Conservation (phyloP, 116 monocot species). For the Zostera marina region DNA sequence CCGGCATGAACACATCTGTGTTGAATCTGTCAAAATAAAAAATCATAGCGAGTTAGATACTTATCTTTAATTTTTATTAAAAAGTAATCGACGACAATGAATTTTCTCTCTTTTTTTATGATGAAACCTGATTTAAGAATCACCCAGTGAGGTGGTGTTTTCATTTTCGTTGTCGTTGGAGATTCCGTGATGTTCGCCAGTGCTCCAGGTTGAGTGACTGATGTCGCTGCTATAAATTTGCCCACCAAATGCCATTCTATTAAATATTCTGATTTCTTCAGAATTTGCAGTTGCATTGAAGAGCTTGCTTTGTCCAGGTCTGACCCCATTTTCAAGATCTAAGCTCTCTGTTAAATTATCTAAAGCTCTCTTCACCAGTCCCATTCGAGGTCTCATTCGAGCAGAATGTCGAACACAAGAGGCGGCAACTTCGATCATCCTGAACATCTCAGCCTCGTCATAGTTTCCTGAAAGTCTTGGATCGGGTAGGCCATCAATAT, state of each 20-base stretch:
- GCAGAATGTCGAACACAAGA: slow-evolving; percentile 42
- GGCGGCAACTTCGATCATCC: slow-evolving; percentile 40
- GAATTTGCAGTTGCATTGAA: slow-evolving; percentile 30
- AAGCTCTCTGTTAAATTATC: slow-evolving; percentile 23
- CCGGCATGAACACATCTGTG: too few species aligned
- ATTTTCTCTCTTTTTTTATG: too few species aligned
- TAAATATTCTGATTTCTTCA: slow-evolving; percentile 49
- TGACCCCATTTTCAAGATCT: slow-evolving; percentile 47
- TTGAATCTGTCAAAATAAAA: too few species aligned
- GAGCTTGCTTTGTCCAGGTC: slow-evolving; percentile 48
- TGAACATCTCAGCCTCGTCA: slow-evolving; percentile 24
- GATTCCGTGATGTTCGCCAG: not conserved
- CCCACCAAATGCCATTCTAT: slow-evolving; percentile 47
- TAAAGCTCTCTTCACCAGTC: slow-evolving; percentile 57
- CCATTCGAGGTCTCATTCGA: slow-evolving; percentile 42
- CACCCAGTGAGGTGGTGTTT: not conserved
- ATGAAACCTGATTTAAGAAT: not conserved
- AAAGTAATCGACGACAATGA: not conserved
- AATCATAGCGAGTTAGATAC: too few species aligned
- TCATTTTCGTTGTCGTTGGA: not conserved
- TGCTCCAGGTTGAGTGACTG: slow-evolving; percentile 11
- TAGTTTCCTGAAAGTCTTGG: slow-evolving; percentile 32
- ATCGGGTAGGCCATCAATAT: slow-evolving; percentile 24
- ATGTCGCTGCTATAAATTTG: slow-evolving; percentile 30
- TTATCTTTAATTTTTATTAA: too few species aligned